Evolutionary conservation across 2,329 filamentous ascomycete species (phyloP).

Genomic region (Penicillium brevicompactum): DNA sequence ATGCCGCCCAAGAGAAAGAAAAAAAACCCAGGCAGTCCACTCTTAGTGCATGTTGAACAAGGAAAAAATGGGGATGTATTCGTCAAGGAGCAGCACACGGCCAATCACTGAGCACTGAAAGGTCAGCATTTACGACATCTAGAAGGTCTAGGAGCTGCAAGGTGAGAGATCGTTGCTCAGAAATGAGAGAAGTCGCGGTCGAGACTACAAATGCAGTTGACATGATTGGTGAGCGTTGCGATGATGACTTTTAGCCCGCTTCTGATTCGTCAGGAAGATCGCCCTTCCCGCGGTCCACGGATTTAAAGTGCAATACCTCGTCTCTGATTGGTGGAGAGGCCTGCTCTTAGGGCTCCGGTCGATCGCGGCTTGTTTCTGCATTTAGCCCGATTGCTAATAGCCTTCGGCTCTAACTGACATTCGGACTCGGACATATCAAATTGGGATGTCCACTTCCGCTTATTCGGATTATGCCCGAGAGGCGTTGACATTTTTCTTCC

Average conservation of each 20-base stretch:
- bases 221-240: slow-evolving; percentile 10
- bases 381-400: not conserved
- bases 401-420: not conserved
- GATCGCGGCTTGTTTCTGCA: not conserved
- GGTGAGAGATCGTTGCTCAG: not conserved
- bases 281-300: not conserved
- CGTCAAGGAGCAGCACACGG: not conserved
- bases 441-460: not conserved
- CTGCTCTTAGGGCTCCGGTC: not conserved
- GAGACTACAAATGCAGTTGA: slow-evolving; percentile 8
- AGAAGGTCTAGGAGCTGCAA: not conserved
- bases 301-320: not conserved
- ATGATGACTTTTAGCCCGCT: slow-evolving; percentile 14
- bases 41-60: slow-evolving; percentile 2
- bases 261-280: slow-evolving; percentile 13
- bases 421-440: too few species aligned
- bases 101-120: slow-evolving; percentile 16
- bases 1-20: slow-evolving; percentile 1
- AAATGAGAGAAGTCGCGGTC: not conserved
- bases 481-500: not conserved
- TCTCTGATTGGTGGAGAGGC: not conserved
- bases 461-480: not conserved
- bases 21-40: slow-evolving; percentile 1
- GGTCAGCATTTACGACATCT: slow-evolving; percentile 15
- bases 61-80: slow-evolving; percentile 12